These are phyloP conservation scores for Carpinus fangiana DNA, from an alignment of 306 rosid genomes.

Conservation along the genomic window DNA sequence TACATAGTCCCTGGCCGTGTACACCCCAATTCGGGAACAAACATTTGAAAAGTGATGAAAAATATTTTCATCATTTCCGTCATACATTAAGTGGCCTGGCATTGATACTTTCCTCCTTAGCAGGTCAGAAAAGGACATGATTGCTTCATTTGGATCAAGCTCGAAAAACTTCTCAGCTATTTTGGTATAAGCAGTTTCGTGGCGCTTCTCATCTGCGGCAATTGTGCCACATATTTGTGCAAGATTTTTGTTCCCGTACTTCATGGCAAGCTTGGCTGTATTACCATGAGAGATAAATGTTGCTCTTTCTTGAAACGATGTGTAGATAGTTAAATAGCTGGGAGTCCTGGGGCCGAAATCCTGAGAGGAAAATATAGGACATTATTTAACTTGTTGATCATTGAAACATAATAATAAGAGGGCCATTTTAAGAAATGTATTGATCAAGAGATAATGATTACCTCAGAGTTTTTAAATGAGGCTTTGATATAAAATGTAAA, in stretches of 20 bases:
- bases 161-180: slow-evolving; percentile 74
- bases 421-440: no score
- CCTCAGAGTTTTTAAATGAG: no score
- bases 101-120: slow-evolving; percentile 81
- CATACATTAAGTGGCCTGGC: slow-evolving; percentile 91
- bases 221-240: slow-evolving; percentile 90
- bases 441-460: no score
- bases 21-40: slow-evolving; percentile 75
- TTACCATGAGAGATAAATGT: slow-evolving; percentile 86
- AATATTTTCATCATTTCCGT: slow-evolving; percentile 65
- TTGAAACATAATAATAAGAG: neutral
- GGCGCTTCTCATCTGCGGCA: slow-evolving; percentile 87
- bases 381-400: neutral
- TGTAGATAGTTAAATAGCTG: slow-evolving; percentile 74
- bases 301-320: slow-evolving; percentile 91
- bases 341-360: slow-evolving; percentile 82
- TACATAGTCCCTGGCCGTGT: slow-evolving; percentile 84
- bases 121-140: slow-evolving; percentile 70
- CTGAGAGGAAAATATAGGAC: slow-evolving; percentile 22
- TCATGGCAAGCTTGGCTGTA: slow-evolving; percentile 79
- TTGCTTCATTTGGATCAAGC: slow-evolving; percentile 76
- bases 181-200: slow-evolving; percentile 82
- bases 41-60: slow-evolving; percentile 68
- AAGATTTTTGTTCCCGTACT: slow-evolving; percentile 68
- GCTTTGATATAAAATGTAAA: no score